These are phyloP conservation scores for Fusarium nelsonii DNA, from an alignment of 2,329 filamentous ascomycete species.

Conservation along the genomic window DNA sequence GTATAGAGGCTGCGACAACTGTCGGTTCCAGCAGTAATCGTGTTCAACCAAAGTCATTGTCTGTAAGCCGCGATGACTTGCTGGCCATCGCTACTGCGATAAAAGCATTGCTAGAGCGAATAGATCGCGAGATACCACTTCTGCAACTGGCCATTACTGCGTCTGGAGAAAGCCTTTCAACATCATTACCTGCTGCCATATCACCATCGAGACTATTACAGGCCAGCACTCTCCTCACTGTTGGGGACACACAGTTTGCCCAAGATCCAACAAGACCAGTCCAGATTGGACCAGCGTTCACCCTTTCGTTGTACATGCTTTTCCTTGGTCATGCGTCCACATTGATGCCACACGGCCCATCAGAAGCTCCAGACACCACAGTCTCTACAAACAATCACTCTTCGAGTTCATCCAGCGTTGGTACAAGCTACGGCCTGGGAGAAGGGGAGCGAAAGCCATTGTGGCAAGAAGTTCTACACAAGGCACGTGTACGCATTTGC, in stretches of 20 bases:
- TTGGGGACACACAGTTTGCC: slow-evolving; percentile 86
- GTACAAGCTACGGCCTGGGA: slow-evolving; percentile 47
- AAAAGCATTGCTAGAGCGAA: slow-evolving; percentile 77
- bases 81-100: slow-evolving; percentile 79
- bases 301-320: slow-evolving; percentile 92
- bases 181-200: slow-evolving; percentile 81
- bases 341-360: slow-evolving; percentile 18
- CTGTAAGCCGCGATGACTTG: slow-evolving; percentile 70
- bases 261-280: slow-evolving; percentile 72
- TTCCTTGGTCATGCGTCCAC: slow-evolving; percentile 80
- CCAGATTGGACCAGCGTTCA: slow-evolving; percentile 90
- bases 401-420: neutral
- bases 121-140: slow-evolving; percentile 91
- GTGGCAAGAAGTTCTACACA: slow-evolving; percentile 98
- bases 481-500: slow-evolving; percentile 84
- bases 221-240: slow-evolving; percentile 89
- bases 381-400: neutral
- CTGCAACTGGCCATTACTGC: slow-evolving; percentile 95
- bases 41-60: slow-evolving; percentile 57
- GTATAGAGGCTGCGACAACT: slow-evolving; percentile 76
- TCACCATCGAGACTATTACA: slow-evolving; percentile 92
- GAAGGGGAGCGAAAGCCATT: slow-evolving; percentile 71
- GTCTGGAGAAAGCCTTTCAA: slow-evolving; percentile 88
- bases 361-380: slow-evolving; percentile 4
- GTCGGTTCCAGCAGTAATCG: slow-evolving; percentile 60